A percentile compares a stretch with the other conserved stretches of the same genome.
Conservation (phyloP, 2,329 filamentous ascomycete genomes). For the Volutella citrinella region DNA sequence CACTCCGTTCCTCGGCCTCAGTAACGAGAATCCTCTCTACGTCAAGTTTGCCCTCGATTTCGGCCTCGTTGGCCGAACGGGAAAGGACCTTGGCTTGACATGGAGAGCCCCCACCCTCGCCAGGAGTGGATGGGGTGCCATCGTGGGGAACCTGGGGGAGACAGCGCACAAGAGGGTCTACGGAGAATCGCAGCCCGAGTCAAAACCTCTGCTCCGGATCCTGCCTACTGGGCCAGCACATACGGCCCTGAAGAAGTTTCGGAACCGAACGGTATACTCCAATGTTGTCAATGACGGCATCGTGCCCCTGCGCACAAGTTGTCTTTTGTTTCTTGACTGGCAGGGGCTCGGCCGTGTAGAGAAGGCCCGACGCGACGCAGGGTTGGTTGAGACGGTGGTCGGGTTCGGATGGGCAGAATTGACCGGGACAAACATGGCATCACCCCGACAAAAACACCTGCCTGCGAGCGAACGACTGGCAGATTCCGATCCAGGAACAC, state of each 20-base stretch:
- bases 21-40: constrained; percentile 96
- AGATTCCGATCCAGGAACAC: constrained; percentile 35
- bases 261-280: constrained; percentile 89
- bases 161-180: constrained; percentile 28
- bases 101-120: constrained; percentile 88
- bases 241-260: constrained; percentile 79
- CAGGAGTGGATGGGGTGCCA: constrained; percentile 81
- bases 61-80: constrained; percentile 91
- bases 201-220: constrained; percentile 85
- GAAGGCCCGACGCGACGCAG: constrained; percentile 88
- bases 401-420: constrained; percentile 95
- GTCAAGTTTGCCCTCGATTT: constrained; percentile 97
- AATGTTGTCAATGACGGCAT: constrained; percentile 98
- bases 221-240: constrained; percentile 90
- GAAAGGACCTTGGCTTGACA: constrained; percentile 89
- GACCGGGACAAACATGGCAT: constrained; percentile 63
- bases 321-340: constrained; percentile 96
- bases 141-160: constrained; percentile 75
- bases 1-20: constrained; percentile 83
- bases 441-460: constrained; percentile 42
- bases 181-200: constrained; percentile 58
- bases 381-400: constrained; percentile 86
- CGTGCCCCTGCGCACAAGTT: constrained; percentile 90
- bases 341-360: constrained; percentile 89
- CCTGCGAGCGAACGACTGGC: constrained; percentile 31